These are phyloP conservation scores for Trypanosoma mega DNA, from an alignment of 208 protist species.

Conservation along the genomic window DNA sequence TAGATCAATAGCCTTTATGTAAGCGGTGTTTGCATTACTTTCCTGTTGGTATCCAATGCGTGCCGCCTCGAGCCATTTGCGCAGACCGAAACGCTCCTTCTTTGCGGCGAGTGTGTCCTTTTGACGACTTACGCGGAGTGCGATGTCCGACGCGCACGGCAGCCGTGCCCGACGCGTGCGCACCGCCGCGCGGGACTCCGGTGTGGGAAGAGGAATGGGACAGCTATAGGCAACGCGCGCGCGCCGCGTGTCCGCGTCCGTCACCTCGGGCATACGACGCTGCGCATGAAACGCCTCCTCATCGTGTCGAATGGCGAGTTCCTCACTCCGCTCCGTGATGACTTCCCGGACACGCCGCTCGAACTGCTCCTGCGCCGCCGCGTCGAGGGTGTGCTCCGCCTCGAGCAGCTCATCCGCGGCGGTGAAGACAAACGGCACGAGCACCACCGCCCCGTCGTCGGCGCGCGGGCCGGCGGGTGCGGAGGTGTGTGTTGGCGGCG, in stretches of 20 bases:
- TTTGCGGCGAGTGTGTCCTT: constrained; percentile 31
- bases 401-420: constrained; percentile 75
- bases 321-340: constrained; percentile 50
- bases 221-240: constrained; percentile 43
- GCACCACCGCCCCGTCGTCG: constrained; percentile 30
- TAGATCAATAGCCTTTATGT: constrained; percentile 23
- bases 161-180: constrained; percentile 36
- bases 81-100: constrained; percentile 44
- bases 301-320: constrained; percentile 75
- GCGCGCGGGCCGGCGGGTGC: neutral
- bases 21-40: constrained; percentile 14
- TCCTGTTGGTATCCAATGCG: constrained; percentile 14
- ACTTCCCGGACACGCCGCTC: constrained; percentile 56
- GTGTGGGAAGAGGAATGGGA: constrained; percentile 57
- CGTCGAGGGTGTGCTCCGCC: constrained; percentile 74
- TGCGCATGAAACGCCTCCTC: constrained; percentile 78
- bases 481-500: constrained; percentile 6
- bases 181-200: constrained; percentile 40
- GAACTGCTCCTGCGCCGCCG: constrained; percentile 59
- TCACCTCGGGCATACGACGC: constrained; percentile 73
- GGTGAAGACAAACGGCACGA: constrained; percentile 79
- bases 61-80: constrained; percentile 29
- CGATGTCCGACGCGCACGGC: constrained; percentile 31
- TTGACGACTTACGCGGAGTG: constrained; percentile 33
- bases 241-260: constrained; percentile 24